Conservation (phyloP, 1,284 basidiomycete species). For the Pseudozyma pruni region DNA sequence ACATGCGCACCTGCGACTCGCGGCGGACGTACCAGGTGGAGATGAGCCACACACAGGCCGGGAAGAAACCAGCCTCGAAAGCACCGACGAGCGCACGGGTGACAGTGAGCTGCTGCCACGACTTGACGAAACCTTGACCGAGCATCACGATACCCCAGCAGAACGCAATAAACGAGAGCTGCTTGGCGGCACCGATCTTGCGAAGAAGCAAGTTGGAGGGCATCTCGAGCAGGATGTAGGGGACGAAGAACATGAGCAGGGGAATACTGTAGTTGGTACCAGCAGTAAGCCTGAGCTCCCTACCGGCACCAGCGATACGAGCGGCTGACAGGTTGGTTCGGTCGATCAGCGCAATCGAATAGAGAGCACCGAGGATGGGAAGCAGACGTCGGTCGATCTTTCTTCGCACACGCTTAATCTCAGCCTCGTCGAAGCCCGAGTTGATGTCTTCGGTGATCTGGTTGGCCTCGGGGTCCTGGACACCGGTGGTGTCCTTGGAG, state of each 20-base stretch:
- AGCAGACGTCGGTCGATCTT: constrained; percentile 67
- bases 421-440: constrained; percentile 45
- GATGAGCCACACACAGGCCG: constrained; percentile 69
- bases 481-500: constrained; percentile 35
- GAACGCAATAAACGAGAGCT: constrained; percentile 65
- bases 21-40: constrained; percentile 70
- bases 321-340: constrained; percentile 59
- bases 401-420: constrained; percentile 55
- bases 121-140: constrained; percentile 56
- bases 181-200: constrained; percentile 68
- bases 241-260: constrained; percentile 69
- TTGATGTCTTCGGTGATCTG: constrained; percentile 44
- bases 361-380: constrained; percentile 67
- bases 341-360: constrained; percentile 67
- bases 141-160: constrained; percentile 69
- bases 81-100: constrained; percentile 69
- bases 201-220: constrained; percentile 58
- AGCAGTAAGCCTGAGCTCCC: constrained; percentile 57
- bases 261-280: constrained; percentile 54
- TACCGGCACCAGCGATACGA: constrained; percentile 54
- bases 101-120: constrained; percentile 64
- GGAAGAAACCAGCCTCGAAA: constrained; percentile 64
- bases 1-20: constrained; percentile 69
- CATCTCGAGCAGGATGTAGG: constrained; percentile 64
- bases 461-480: constrained; percentile 37